A percentile compares a stretch with the other conserved stretches of the same genome.
Evolutionary conservation across 2,329 filamentous ascomycete species (phyloP).

Genomic region (Fusarium chlamydosporum): DNA sequence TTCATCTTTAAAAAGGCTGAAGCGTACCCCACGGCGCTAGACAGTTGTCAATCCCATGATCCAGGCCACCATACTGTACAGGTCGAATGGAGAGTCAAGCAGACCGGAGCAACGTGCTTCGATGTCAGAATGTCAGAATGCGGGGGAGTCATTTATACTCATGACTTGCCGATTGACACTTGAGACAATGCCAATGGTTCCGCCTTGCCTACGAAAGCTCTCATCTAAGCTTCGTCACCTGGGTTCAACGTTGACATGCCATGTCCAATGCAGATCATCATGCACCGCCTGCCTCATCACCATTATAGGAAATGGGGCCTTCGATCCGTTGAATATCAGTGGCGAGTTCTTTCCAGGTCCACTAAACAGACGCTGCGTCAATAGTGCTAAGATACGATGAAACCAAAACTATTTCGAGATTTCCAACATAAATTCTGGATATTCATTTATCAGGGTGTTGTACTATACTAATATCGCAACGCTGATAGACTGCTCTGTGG

Average conservation of each 20-base stretch:
- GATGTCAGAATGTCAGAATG: slow-evolving; percentile 19
- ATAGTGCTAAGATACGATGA: background rate
- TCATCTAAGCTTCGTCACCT: background rate
- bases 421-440: background rate
- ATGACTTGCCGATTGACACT: slow-evolving; percentile 2
- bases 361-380: slow-evolving; percentile 30
- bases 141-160: slow-evolving; percentile 19
- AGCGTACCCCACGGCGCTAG: slow-evolving; percentile 33
- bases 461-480: too few species aligned
- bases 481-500: too few species aligned
- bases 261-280: slow-evolving; percentile 46
- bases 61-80: slow-evolving; percentile 27
- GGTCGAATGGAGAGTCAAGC: slow-evolving; percentile 21
- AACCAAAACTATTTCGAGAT: background rate
- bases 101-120: slow-evolving; percentile 21
- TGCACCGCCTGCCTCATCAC: slow-evolving; percentile 36
- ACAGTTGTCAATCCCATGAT: slow-evolving; percentile 45
- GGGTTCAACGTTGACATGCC: slow-evolving; percentile 16
- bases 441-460: background rate
- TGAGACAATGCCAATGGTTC: background rate
- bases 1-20: slow-evolving; percentile 17
- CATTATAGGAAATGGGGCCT: slow-evolving; percentile 13
- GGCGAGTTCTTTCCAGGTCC: slow-evolving; percentile 34
- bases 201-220: background rate
- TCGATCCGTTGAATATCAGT: slow-evolving; percentile 27